These are phyloP conservation scores for Chiua virens DNA, from an alignment of 768 basidiomycete genomes.

Conservation along the genomic window DNA sequence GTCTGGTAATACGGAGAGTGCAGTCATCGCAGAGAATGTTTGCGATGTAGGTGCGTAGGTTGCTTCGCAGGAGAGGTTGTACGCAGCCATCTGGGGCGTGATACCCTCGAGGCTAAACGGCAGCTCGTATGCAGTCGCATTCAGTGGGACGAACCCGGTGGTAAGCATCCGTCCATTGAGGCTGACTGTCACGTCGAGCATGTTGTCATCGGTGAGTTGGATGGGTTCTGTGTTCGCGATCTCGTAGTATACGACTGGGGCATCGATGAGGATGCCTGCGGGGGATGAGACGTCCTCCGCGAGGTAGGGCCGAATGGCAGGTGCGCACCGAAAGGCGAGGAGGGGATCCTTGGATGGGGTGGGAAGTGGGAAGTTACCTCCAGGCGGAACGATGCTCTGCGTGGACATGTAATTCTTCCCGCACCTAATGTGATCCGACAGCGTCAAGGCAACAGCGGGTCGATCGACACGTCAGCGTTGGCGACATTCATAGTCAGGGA, in stretches of 20 bases:
- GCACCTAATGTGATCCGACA: constrained; percentile 44
- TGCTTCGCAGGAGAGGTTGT: constrained; percentile 30
- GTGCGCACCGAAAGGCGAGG: constrained; percentile 57
- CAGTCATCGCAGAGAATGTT: constrained; percentile 45
- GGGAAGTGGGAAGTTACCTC: constrained; percentile 48
- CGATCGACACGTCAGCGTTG: not conserved
- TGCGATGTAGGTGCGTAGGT: constrained; percentile 30
- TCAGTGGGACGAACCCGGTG: constrained; percentile 48
- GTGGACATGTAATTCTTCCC: constrained; percentile 54
- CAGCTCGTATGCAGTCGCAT: constrained; percentile 49
- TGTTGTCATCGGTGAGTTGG: constrained; percentile 19
- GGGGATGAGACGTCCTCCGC: constrained; percentile 47
- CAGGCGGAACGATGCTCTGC: constrained; percentile 43
- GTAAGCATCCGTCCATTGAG: constrained; percentile 45
- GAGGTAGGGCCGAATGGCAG: constrained; percentile 60
- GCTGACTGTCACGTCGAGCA: constrained; percentile 44
- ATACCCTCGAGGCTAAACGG: constrained; percentile 49
- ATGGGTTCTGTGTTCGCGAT: constrained; percentile 50
- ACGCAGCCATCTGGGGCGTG: constrained; percentile 37
- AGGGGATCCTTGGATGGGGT: constrained; percentile 40
- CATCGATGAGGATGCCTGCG: constrained; percentile 51
- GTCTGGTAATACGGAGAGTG: constrained; percentile 50
- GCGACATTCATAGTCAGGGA: not conserved
- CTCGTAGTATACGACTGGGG: constrained; percentile 46
- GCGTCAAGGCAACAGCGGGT: not conserved